A percentile compares a stretch with the other conserved stretches of the same genome.
phyloP scores from a whole-genome alignment of 2,329 filamentous ascomycete genomes.

The Amauroascus niger region DNA sequence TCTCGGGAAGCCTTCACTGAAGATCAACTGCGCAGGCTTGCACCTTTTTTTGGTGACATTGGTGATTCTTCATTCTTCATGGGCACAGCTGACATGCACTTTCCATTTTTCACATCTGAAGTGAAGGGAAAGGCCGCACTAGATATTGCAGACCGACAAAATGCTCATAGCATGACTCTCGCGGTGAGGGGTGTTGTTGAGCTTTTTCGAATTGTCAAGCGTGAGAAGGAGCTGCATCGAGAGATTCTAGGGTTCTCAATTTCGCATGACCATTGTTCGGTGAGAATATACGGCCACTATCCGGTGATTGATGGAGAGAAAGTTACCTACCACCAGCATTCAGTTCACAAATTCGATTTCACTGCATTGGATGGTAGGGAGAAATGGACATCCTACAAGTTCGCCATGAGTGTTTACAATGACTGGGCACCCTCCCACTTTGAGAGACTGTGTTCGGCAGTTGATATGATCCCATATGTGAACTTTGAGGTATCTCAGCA shows the following conservation, averaged over 20 bases:
- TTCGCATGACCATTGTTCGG: constrained; percentile 28
- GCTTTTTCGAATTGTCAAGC: constrained; percentile 30
- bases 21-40: constrained; percentile 36
- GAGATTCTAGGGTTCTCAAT: constrained; percentile 40
- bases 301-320: constrained; percentile 28
- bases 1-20: constrained; percentile 34
- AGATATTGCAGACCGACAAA: constrained; percentile 25
- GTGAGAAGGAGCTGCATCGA: constrained; percentile 29
- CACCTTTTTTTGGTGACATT: constrained; percentile 25
- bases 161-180: constrained; percentile 24
- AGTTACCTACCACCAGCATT: constrained; percentile 34
- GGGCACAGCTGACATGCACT: constrained; percentile 38
- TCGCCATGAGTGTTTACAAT: constrained; percentile 33
- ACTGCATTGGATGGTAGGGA: constrained; percentile 27
- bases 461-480: constrained; percentile 15
- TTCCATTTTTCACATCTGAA: constrained; percentile 44
- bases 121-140: constrained; percentile 34
- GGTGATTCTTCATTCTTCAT: constrained; percentile 35
- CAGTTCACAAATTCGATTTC: constrained; percentile 30
- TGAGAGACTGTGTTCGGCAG: constrained; percentile 11
- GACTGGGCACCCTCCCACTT: constrained; percentile 25
- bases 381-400: constrained; percentile 33
- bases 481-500: no score
- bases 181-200: constrained; percentile 29
- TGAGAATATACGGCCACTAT: constrained; percentile 39